Base-by-base conservation (phyloP, 192 early-diverging fungal species). In the Polychytrium aggregatum region DNA sequence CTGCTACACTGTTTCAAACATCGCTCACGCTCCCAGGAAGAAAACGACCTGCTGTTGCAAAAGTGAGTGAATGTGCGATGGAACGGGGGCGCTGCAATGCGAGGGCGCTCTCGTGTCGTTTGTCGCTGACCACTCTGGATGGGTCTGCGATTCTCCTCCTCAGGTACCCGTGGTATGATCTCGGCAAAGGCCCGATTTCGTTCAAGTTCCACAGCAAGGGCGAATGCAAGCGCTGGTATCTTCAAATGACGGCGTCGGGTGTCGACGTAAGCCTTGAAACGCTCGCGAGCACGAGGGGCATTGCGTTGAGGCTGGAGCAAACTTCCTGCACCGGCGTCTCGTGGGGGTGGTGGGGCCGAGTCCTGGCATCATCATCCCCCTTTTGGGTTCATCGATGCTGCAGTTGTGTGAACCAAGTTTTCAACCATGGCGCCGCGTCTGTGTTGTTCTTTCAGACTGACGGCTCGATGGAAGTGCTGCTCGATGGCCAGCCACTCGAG, bases 221-320 rank as follows among this genome's bases (percentile, higher is more conserved):
- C 5, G 31, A 64, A 3, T 79, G 21, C 26, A 48, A 63, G 37
- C 65, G 75, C 14, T 80, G 74, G 74, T 41, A 27, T 9, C 53
- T 80, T 41, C 51, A 74, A 54, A 73, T 80, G 29, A 70, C 68
- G 8, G 66, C 74, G 13, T 74, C 71, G 0, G 78, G 78, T 18
- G 70, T 80, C 1, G 73, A 72, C n/a, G 56, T 55, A 61, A 29
- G 66, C 56, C 13, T 60, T 56, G 9, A n/a, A n/a, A n/a, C n/a
- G n/a, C n/a, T n/a, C n/a, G n/a, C n/a, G n/a, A n/a, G n/a, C n/a
- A n/a, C n/a, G n/a, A n/a, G n/a, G n/a, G n/a, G n/a, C n/a, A n/a
- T n/a, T n/a, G n/a, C n/a, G n/a, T n/a, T n/a, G n/a, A n/a, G n/a
- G n/a, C n/a, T n/a, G n/a, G n/a, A n/a, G n/a, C n/a, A n/a, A n/a